Evolutionary conservation across 768 basidiomycete species (phyloP), one percentile per base, ranked within the genome.

Genomic region (Lentinula raphanica): DNA sequence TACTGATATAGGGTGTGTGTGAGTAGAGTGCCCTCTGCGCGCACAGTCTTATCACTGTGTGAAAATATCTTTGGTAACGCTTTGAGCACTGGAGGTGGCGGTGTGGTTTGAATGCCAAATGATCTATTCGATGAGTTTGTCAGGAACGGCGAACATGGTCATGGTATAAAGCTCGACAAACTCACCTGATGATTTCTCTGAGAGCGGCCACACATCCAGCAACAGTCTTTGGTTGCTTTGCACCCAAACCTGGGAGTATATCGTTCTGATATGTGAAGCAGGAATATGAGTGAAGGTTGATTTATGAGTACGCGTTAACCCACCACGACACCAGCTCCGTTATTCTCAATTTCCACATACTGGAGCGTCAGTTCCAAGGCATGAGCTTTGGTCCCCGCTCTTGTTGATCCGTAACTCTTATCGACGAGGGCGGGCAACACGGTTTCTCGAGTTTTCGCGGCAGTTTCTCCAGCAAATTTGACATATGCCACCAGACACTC

Each of bases 201-300:
- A 99, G 68, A 3, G 84, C 90, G 2, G 77, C 67, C 7, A 97
- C 82, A 58, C 84, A 84, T 13, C 87, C 90, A 28, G 94, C 85
- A 1, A 98, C 93, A 2, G 89, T 72, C 74, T 99, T 99, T 1
- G 97, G 97, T 65, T 98, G 94, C 68, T 98, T 99, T 12, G 93
- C 92, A 25, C 79, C 77, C 12, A 99, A 74, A 19, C 96, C 97
- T 38, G 84, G 82, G n/a, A 94, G 71, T 44, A 98, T 74, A 69
- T 95, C 90, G 60, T 73, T 73, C 92, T 94, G 60, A 38, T 57
- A 58, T 32, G 63, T 48, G 40, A n/a, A n/a, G n/a, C n/a, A n/a
- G n/a, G 21, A 32, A 44, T 40, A 40, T 50, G 27, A 57, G 61
- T 68, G 69, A 72, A 64, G 62, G 64, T 60, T 64, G 46, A 50